Base-by-base conservation (phyloP, 768 basidiomycete species). In the Plicaturopsis crispa region DNA sequence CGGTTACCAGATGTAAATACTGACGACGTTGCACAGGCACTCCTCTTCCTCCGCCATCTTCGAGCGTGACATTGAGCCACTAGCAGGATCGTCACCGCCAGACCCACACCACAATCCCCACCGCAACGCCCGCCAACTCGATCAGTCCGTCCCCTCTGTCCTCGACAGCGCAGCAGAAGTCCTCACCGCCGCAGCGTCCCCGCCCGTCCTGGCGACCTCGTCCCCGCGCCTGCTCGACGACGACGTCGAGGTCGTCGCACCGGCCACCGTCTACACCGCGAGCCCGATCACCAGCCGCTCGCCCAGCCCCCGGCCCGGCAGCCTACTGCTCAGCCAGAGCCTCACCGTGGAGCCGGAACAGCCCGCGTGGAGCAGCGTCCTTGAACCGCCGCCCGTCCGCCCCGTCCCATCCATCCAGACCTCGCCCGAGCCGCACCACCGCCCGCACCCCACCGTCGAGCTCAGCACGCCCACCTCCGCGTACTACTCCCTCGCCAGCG, bases 1-100 rank as follows among this genome's bases (percentile, higher is more conserved):
- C 14, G 26, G 8, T 14, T 28, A 8, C 26, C 10, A 8, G 8
- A 8, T 28, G 10, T 28, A 28, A 8, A 14, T 28, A 8, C 26
- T 28, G 14, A 8, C 26, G 8, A 14, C 14, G 26, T 28, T 28
- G 26, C 26, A 28, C 14, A 28, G 26, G 10, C 76, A 85, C 50
- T 90, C 86, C 0, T 86, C 85, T 0, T 86, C 85, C 0, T 90
- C 87, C 1, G 88, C 89, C 24, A 93, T 92, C 41, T 93, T 93
- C 43, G 89, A 93, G 60, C 78, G 89, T 24, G 89, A 93, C 55
- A 89, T 93, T 46, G 89, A 91, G 48, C 80, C 80, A 12, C 38
- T 60, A 1, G 50, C 52, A 4, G 53, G 57, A 0, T 51, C 55
- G 48, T 70, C 61, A 23, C 70, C 51, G 42, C 59, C 18, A 5